A percentile compares a stretch with the other conserved stretches of the same genome.
Conservation (phyloP, 2,329 filamentous ascomycete species). For the Byssochlamys sp. region DNA sequence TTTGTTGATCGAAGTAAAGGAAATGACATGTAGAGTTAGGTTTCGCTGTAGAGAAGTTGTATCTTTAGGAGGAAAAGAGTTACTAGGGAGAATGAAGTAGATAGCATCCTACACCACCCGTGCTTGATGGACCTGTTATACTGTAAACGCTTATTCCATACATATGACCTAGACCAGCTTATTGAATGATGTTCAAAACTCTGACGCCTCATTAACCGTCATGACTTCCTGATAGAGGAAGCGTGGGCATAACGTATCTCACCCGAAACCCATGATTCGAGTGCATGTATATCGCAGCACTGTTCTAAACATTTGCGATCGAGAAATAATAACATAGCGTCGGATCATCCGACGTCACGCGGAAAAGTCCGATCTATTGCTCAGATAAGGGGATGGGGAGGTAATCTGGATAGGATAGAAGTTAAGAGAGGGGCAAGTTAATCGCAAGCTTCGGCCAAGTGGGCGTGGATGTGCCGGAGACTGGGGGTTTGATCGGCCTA, state of each 20-base stretch:
- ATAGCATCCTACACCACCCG: no score
- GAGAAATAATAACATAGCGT: neutral
- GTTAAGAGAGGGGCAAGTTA: neutral
- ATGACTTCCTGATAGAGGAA: no score
- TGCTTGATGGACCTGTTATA: no score
- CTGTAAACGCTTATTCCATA: no score
- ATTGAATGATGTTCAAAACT: no score
- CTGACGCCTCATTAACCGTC: no score
- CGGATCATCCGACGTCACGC: neutral
- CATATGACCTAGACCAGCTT: no score
- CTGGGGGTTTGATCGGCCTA: neutral
- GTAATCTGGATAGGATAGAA: neutral
- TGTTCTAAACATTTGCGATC: neutral
- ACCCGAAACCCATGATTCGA: neutral
- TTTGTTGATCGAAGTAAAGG: no score
- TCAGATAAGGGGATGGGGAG: neutral
- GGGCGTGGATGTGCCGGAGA: neutral
- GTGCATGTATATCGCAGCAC: neutral
- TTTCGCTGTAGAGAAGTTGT: no score
- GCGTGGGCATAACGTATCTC: neutral
- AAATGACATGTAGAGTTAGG: no score
- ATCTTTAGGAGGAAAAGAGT: no score
- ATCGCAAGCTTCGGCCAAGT: neutral
- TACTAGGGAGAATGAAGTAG: no score
- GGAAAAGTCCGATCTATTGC: neutral